These are phyloP conservation scores for Colletotrichum liriopes DNA, from an alignment of 2,329 filamentous ascomycete genomes.

Conservation along the genomic window DNA sequence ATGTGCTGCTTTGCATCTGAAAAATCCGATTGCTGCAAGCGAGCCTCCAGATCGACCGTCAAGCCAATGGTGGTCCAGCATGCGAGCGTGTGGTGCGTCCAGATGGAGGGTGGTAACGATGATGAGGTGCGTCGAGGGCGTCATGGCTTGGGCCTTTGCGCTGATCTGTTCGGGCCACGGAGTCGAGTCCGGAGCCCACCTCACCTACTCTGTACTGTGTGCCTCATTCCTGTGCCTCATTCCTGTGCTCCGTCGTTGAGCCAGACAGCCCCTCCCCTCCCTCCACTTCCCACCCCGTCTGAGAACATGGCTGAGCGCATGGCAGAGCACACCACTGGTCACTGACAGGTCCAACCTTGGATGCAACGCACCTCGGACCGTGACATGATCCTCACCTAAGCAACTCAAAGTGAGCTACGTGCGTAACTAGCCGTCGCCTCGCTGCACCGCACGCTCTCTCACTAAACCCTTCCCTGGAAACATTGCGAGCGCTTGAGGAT, in stretches of 20 bases:
- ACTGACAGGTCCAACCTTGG: conserved; percentile 40
- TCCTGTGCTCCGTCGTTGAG: not conserved
- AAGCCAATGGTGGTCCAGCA: not conserved
- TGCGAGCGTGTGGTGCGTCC: not conserved
- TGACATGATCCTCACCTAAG: conserved; percentile 42
- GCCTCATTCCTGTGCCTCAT: not conserved
- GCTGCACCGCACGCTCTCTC: conserved; percentile 33
- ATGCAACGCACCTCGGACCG: conserved; percentile 26
- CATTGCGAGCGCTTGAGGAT: conserved; percentile 38
- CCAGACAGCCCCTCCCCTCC: conserved; percentile 36
- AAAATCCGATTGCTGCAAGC: conserved; percentile 20
- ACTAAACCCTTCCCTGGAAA: conserved; percentile 41
- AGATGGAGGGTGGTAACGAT: not conserved
- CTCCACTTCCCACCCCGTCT: conserved; percentile 43
- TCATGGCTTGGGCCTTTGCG: conserved; percentile 11
- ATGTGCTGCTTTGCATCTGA: conserved; percentile 3
- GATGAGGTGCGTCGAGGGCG: not conserved
- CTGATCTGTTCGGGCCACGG: conserved; percentile 42
- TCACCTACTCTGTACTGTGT: conserved; percentile 6
- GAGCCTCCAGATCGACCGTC: not conserved
- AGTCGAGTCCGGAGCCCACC: conserved; percentile 47
- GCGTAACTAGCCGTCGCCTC: conserved; percentile 30
- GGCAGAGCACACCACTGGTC: not conserved
- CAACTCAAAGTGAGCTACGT: conserved; percentile 33
- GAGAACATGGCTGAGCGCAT: conserved; percentile 12